Conservation (phyloP, 805 yeast genomes). For the Metschnikowia similis region DNA sequence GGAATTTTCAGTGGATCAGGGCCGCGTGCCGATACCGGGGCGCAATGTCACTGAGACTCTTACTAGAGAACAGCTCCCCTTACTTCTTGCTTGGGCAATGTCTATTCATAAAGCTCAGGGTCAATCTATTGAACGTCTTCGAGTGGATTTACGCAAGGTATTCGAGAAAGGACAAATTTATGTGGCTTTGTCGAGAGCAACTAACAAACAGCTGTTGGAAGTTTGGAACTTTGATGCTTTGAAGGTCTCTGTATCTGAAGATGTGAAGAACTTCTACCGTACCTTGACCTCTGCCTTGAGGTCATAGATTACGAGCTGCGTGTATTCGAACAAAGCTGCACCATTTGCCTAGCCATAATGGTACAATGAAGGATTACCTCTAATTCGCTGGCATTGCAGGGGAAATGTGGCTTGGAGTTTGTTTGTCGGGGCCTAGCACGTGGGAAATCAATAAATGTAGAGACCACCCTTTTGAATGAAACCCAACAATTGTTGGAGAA, state of each 20-base stretch:
- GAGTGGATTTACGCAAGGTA: conserved; percentile 68
- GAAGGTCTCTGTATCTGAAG: conserved; percentile 65
- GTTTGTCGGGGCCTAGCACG: conserved; percentile 11
- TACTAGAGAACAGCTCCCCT: conserved; percentile 59
- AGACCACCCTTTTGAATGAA: conserved; percentile 7
- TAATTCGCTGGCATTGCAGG: conserved; percentile 3
- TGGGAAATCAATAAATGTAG: conserved; percentile 14
- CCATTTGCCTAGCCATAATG: conserved; percentile 14
- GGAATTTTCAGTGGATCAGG: conserved; percentile 30
- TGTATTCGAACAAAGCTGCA: conserved; percentile 7
- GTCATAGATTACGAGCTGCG: neutral
- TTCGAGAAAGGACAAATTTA: conserved; percentile 95
- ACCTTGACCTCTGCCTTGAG: conserved; percentile 24
- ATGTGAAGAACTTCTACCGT: conserved; percentile 67
- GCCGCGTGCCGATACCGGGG: conserved; percentile 16
- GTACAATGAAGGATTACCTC: conserved; percentile 2
- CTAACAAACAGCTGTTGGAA: conserved; percentile 74
- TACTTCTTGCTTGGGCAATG: conserved; percentile 93
- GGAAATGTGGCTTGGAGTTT: conserved; percentile 13
- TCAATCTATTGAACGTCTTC: conserved; percentile 71
- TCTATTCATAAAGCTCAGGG: conserved; percentile 97
- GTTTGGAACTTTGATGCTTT: conserved; percentile 64
- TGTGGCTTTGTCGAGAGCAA: conserved; percentile 91
- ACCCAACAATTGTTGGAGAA: conserved; percentile 6
- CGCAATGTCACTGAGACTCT: conserved; percentile 2